These are phyloP conservation scores for Piper longum DNA, from an alignment of 164 flowering plant genomes.

Conservation along the genomic window DNA sequence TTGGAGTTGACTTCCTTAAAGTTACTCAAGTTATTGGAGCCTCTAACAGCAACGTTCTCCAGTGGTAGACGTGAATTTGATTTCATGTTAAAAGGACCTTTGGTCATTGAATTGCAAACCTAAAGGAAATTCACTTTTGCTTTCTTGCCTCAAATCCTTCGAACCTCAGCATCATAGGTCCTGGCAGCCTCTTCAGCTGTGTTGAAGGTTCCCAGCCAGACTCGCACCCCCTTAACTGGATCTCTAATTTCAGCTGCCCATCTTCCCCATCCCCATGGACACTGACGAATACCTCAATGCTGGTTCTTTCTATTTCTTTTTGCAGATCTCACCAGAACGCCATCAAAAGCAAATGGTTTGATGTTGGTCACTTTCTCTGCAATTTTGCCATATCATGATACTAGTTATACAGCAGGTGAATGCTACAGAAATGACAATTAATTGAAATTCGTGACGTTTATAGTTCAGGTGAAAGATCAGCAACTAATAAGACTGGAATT, in stretches of 20 bases:
- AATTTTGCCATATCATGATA: background rate
- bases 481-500: too few species aligned
- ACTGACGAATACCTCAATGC: conserved; percentile 85
- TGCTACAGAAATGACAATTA: background rate
- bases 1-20: conserved; percentile 31
- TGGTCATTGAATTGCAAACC: conserved; percentile 23
- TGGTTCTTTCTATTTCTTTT: conserved; percentile 95
- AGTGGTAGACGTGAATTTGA: too few species aligned
- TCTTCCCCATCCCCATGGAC: conserved; percentile 99
- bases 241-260: conserved; percentile 99
- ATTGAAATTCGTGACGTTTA: background rate
- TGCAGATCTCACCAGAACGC: conserved; percentile 52
- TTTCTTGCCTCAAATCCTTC: conserved; percentile 86
- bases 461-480: too few species aligned
- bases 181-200: conserved; percentile 99
- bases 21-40: conserved; percentile 12
- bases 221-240: conserved; percentile 87
- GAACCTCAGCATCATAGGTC: conserved; percentile 95
- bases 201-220: conserved; percentile 97
- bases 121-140: conserved; percentile 96
- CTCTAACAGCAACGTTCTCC: conserved; percentile 18
- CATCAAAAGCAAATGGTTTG: conserved; percentile 38
- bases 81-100: conserved; percentile 23
- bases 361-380: conserved; percentile 20
- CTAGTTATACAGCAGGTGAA: background rate